These are phyloP conservation scores for Aspergillus sp. DNA, from an alignment of 2,329 filamentous ascomycete genomes.

Conservation along the genomic window DNA sequence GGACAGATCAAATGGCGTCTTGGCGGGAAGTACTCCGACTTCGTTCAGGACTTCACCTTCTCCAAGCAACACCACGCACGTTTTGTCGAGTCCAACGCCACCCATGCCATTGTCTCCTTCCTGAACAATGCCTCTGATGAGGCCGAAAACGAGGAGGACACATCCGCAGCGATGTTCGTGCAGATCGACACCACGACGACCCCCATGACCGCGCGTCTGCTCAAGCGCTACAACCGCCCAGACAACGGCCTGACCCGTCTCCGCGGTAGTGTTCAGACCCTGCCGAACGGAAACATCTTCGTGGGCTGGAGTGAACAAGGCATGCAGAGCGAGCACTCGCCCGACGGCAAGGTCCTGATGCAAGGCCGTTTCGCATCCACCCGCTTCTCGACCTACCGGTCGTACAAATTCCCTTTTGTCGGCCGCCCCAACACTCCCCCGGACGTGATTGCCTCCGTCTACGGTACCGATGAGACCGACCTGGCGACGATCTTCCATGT, in stretches of 20 bases:
- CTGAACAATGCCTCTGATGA: conserved; percentile 41
- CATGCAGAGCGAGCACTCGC: conserved; percentile 39
- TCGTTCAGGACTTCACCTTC: conserved; percentile 37
- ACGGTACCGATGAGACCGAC: conserved; percentile 27
- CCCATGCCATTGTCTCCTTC: conserved; percentile 34
- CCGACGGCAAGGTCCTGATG: conserved; percentile 39
- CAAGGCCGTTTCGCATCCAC: conserved; percentile 37
- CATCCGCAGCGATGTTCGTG: conserved; percentile 35
- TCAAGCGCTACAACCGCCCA: conserved; percentile 36
- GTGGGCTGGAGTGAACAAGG: conserved; percentile 41
- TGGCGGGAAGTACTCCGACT: conserved; percentile 36
- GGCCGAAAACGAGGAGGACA: conserved; percentile 26
- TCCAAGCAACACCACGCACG: conserved; percentile 43
- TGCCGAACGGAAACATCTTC: conserved; percentile 41
- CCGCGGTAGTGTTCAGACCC: conserved; percentile 38
- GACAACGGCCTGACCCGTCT: conserved; percentile 37
- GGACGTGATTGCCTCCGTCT: conserved; percentile 35
- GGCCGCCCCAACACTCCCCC: conserved; percentile 37
- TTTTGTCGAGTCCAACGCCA: conserved; percentile 33
- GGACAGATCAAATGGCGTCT: conserved; percentile 44
- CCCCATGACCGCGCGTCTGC: conserved; percentile 32
- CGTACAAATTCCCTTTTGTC: conserved; percentile 42
- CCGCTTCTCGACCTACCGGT: conserved; percentile 43
- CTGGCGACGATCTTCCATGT: conserved; percentile 33
- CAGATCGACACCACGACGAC: conserved; percentile 31